Base-by-base conservation (phyloP, 2,329 filamentous ascomycete genomes). In the Fusarium sterilihyphosum region DNA sequence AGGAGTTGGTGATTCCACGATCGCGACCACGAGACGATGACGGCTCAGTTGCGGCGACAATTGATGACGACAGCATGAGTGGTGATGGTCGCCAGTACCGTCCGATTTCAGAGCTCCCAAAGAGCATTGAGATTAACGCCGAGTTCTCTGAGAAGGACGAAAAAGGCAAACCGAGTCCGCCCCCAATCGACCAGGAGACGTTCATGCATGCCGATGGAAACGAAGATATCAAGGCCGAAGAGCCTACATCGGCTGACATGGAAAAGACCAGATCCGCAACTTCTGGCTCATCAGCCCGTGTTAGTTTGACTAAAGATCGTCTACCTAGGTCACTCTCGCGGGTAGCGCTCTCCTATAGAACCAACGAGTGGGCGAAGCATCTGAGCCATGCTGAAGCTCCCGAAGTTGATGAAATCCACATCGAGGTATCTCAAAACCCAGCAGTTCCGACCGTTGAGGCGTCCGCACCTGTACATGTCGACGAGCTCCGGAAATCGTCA, bases 341-440 rank as follows among this genome's bases (percentile, higher is more conserved):
- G 70, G 89, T 97, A 14, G 92, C 95, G 4, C 86, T 94, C 80
- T 93, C 93, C 0, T 97, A 96, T 80, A 90, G 96, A 65, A 98
- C 95, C 4, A 97, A 97, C 74, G 96, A 98, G 83, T 98, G 96
- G 96, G 94, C 95, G 0, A 98, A 98, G 81, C 94, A 98, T 81
- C 86, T 98, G 17, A 91, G 91, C 72, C 85, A 89, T 47, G 95
- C 96, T 12, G 95, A 98, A 22, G 84, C 85, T 10, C 94, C 94
- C 3, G 88, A 91, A 54, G 82, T 88, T 2, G 92, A 94, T 13
- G 88, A 90, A 5, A 81, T 93, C 18, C 85, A 88, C 31, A 79
- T 90, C 8, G 79, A 87, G 71, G 81, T 87, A 76, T 57, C 65
- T 12, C 60, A 50, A 40, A 57, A 38, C 26, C 50, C 57, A 44